A percentile compares a stretch with the other conserved stretches of the same genome.
These are phyloP conservation scores for Thraustotheca clavata DNA, from an alignment of 352 stramenopile species.

Conservation along the genomic window DNA sequence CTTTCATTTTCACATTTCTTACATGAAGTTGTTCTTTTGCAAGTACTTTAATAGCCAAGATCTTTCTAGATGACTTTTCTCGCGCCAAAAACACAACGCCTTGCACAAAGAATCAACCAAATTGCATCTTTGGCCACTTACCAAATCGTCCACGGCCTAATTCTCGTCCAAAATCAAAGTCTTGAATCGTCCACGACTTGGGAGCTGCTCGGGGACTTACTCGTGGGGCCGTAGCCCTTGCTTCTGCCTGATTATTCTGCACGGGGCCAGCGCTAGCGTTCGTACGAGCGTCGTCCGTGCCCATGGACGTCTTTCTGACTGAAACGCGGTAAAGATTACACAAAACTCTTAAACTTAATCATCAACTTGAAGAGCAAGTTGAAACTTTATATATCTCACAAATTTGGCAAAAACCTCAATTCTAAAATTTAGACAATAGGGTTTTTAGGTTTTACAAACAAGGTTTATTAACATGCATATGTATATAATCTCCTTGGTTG, in stretches of 20 bases:
- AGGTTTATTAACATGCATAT: no score
- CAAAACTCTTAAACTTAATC: neutral
- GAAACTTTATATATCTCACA: no score
- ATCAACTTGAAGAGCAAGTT: neutral
- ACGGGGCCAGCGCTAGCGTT: neutral
- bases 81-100: constrained; percentile 79
- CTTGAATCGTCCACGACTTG: constrained; percentile 71
- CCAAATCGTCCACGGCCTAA: constrained; percentile 85
- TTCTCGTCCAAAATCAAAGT: constrained; percentile 81
- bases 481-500: no score
- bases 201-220: constrained; percentile 8
- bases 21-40: constrained; percentile 71
- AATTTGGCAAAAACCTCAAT: no score
- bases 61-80: constrained; percentile 67
- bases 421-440: no score
- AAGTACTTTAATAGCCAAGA: constrained; percentile 86
- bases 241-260: neutral
- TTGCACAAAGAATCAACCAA: neutral
- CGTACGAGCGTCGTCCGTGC: neutral
- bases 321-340: neutral
- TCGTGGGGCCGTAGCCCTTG: neutral
- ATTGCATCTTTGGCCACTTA: constrained; percentile 7
- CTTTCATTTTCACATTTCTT: neutral
- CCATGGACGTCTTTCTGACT: no score
- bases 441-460: no score